Conservation (phyloP, 2,329 filamentous ascomycete genomes). For the Colletotrichum truncatum region DNA sequence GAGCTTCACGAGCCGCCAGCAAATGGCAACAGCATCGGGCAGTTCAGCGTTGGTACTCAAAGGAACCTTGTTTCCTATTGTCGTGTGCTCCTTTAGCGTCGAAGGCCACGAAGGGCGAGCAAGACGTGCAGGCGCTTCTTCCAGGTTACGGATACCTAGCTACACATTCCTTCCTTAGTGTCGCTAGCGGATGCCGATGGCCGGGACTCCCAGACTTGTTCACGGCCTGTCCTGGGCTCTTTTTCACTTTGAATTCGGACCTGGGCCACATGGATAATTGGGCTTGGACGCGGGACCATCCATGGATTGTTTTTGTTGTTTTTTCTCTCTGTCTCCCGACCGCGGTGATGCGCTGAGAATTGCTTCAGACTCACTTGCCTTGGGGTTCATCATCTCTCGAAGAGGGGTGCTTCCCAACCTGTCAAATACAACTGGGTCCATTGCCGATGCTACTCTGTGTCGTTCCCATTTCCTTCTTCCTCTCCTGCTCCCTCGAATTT, state of each 20-base stretch:
- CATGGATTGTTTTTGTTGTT: slow-evolving; percentile 3
- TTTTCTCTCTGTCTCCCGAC: background rate
- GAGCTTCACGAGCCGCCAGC: background rate
- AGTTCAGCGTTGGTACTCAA: too few relatives aligned
- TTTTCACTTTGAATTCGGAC: background rate
- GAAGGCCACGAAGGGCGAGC: background rate
- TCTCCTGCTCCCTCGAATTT: background rate
- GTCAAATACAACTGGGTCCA: background rate
- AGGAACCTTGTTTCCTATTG: background rate
- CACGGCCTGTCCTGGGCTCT: slow-evolving; percentile 4
- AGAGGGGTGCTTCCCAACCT: background rate
- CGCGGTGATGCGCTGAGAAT: too few relatives aligned
- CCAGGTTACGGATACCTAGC: background rate
- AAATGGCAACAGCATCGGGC: background rate
- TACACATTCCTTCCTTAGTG: background rate
- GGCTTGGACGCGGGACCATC: background rate
- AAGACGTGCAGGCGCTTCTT: background rate
- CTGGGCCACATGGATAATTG: background rate
- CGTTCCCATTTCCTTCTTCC: background rate
- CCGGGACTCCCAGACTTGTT: background rate
- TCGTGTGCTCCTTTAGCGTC: slow-evolving; percentile 1
- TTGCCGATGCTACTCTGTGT: background rate
- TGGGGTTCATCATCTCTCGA: too few relatives aligned
- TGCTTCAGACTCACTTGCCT: too few relatives aligned
- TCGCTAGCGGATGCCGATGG: background rate